Conservation (phyloP, 2,329 filamentous ascomycete genomes). For the Fusarium sp. region DNA sequence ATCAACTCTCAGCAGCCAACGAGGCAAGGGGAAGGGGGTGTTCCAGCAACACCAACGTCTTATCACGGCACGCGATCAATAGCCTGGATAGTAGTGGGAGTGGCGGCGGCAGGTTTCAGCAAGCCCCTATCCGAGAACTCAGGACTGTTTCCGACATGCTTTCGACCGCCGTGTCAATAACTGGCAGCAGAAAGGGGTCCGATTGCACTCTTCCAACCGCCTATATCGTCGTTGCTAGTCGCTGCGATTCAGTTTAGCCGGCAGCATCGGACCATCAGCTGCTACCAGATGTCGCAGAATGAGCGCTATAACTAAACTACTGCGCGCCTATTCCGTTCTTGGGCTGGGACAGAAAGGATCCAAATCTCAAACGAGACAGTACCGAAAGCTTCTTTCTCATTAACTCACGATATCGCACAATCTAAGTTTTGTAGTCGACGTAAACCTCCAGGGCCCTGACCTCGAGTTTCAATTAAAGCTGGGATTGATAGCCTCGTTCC, state of each 20-base stretch:
- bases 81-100: constrained; percentile 21
- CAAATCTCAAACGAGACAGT: constrained; percentile 5
- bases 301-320: constrained; percentile 34
- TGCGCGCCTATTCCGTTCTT: constrained; percentile 1
- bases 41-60: constrained; percentile 9
- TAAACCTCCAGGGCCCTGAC: constrained; percentile 3
- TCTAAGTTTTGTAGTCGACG: background rate
- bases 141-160: constrained; percentile 1
- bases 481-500: background rate
- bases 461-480: background rate
- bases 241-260: constrained; percentile 3
- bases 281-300: constrained; percentile 29
- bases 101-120: constrained; percentile 1
- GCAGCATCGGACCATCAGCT: background rate
- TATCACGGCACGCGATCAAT: constrained; percentile 40
- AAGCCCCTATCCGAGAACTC: constrained; percentile 18
- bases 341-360: background rate
- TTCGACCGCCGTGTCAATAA: constrained; percentile 12
- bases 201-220: constrained; percentile 6
- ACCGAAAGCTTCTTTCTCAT: constrained; percentile 25
- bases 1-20: background rate
- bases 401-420: background rate
- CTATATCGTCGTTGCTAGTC: constrained; percentile 3
- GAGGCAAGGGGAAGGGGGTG: constrained; percentile 4
- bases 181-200: background rate